phyloP scores from a whole-genome alignment of 1,284 basidiomycete species.

The Tilletia caries region DNA sequence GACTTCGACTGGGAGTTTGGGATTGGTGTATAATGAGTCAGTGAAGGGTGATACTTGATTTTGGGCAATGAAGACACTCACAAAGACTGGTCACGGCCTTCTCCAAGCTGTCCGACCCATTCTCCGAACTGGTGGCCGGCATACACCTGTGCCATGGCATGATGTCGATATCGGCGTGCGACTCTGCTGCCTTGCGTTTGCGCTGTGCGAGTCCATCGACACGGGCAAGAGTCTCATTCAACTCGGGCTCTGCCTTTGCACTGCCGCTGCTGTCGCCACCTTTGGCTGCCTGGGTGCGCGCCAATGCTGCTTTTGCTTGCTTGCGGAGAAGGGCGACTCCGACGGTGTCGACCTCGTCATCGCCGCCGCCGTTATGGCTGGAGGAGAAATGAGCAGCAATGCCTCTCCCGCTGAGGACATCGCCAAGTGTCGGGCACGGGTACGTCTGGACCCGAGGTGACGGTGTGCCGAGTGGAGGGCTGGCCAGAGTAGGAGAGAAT shows the following conservation, averaged over 20 bases:
- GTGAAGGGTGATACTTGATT: too few species aligned
- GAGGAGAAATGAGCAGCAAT: slow-evolving; percentile 24
- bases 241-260: background rate
- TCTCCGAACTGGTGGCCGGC: slow-evolving; percentile 71
- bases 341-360: slow-evolving; percentile 11
- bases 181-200: background rate
- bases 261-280: background rate
- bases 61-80: too few species aligned
- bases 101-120: slow-evolving; percentile 95
- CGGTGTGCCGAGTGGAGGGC: slow-evolving; percentile 35
- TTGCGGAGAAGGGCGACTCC: background rate
- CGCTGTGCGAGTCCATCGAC: slow-evolving; percentile 12
- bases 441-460: slow-evolving; percentile 43
- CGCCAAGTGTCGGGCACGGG: slow-evolving; percentile 28
- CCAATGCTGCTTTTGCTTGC: slow-evolving; percentile 2
- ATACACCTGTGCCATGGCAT: slow-evolving; percentile 45
- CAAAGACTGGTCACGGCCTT: slow-evolving; percentile 79
- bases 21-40: too few species aligned
- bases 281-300: slow-evolving; percentile 20
- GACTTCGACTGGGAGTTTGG: slow-evolving; percentile 23
- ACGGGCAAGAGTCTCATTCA: background rate
- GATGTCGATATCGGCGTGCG: slow-evolving; percentile 21
- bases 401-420: slow-evolving; percentile 31
- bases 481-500: slow-evolving; percentile 59
- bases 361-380: too few species aligned